Evolutionary conservation across 2,329 filamentous ascomycete species (phyloP), one percentile per base, ranked within the genome.

Genomic region (Pseudopyrenochaeta lycopersici): DNA sequence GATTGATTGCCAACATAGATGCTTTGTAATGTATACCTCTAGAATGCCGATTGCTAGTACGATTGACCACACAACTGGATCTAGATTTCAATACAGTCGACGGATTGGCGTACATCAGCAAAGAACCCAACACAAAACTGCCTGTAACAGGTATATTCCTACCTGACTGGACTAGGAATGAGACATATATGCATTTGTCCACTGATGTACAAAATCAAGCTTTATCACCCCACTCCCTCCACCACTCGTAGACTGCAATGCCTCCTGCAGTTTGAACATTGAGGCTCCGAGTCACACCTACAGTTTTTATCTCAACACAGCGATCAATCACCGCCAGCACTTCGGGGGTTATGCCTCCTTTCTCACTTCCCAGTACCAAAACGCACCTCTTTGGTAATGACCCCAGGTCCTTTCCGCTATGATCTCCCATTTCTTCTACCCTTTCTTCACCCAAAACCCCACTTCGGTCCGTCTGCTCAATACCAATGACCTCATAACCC

Each of bases 191-290:
- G n/a, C n/a, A n/a, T n/a, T n/a, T n/a, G n/a, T n/a, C n/a, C n/a
- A n/a, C n/a, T n/a, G n/a, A n/a, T n/a, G n/a, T n/a, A n/a, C n/a
- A n/a, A n/a, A n/a, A n/a, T n/a, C n/a, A n/a, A n/a, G n/a, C n/a
- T 44, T 58, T 57, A 5, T 55, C 43, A 18, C 62, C 63, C 73
- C 73, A 76, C 61, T 81, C 78, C 58, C 80, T 77, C 67, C 75
- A 76, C 71, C 79, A 83, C 65, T 84, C 82, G 65, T 77, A 83
- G 32, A 83, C 61, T 39, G 82, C 81, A 49, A 82, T 78, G 0
- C 76, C 80, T 12, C 79, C 80, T 11, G 81, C 82, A 20, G 81
- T 84, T 71, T 84, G 82, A 55, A 84, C 82, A 67, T 84, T 84
- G 71, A 84, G 69, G 64, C 81, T 83, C 60, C 82, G 75, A 29